phyloP scores from a whole-genome alignment of 352 stramenopile species.

The Paralagenidium karlingii region DNA sequence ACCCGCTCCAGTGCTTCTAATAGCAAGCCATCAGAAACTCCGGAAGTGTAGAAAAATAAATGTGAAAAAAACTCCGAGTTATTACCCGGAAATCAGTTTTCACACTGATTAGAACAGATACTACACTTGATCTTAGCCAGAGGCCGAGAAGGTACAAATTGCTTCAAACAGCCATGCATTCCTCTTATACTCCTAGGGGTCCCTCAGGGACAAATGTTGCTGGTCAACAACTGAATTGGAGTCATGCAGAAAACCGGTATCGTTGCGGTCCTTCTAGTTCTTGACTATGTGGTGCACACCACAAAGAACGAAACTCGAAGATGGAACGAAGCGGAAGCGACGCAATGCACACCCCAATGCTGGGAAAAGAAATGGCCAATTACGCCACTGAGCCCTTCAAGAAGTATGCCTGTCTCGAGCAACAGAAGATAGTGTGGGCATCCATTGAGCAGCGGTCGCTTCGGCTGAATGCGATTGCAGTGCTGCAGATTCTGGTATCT shows the following conservation, averaged over 20 bases:
- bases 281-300: too few relatives aligned
- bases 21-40: constrained; percentile 15
- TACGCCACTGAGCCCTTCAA: too few relatives aligned
- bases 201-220: too few relatives aligned
- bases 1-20: constrained; percentile 3
- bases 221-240: too few relatives aligned
- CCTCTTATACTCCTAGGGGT: too few relatives aligned
- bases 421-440: constrained; percentile 66
- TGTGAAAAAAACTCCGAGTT: constrained; percentile 58
- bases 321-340: too few relatives aligned
- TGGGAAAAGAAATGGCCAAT: too few relatives aligned
- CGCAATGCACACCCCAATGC: too few relatives aligned
- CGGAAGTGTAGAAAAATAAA: constrained; percentile 54
- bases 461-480: constrained; percentile 50
- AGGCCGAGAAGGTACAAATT: constrained; percentile 76
- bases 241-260: too few relatives aligned
- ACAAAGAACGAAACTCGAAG: too few relatives aligned
- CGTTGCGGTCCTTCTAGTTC: too few relatives aligned
- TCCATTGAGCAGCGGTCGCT: constrained; percentile 43
- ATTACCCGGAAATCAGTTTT: constrained; percentile 76
- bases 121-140: constrained; percentile 87
- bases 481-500: constrained; percentile 39
- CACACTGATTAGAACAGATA: constrained; percentile 90
- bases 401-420: constrained; percentile 62
- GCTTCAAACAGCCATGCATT: too few relatives aligned